Percentiles rank a stretch among this genome's conserved stretches.
phyloP scores from a whole-genome alignment of 768 basidiomycete species.

The Hirschioporus abietinus region DNA sequence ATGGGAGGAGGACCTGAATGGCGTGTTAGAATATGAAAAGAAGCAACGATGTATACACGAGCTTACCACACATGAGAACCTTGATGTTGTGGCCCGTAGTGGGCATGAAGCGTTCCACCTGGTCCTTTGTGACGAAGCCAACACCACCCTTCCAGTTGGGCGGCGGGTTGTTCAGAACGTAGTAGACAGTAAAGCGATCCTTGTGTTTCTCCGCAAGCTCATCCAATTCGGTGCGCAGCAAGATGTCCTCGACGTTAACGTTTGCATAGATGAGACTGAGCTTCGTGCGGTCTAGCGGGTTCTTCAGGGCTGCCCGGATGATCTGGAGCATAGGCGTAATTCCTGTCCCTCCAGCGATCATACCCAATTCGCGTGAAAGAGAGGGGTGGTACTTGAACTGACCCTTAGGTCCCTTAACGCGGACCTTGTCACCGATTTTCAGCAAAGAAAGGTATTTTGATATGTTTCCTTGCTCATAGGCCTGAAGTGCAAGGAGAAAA shows the following conservation, averaged over 20 bases:
- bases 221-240: slow-evolving; percentile 85
- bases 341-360: slow-evolving; percentile 98
- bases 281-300: slow-evolving; percentile 78
- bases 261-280: slow-evolving; percentile 95
- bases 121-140: slow-evolving; percentile 91
- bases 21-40: background rate
- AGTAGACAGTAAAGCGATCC: slow-evolving; percentile 71
- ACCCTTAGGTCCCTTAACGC: slow-evolving; percentile 95
- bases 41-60: background rate
- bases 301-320: slow-evolving; percentile 88
- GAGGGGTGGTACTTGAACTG: slow-evolving; percentile 79
- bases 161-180: slow-evolving; percentile 95
- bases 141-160: slow-evolving; percentile 80
- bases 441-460: slow-evolving; percentile 79
- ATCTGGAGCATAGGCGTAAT: slow-evolving; percentile 99
- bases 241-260: slow-evolving; percentile 87
- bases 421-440: slow-evolving; percentile 82
- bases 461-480: slow-evolving; percentile 97
- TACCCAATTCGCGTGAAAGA: slow-evolving; percentile 75
- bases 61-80: slow-evolving; percentile 78
- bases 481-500: slow-evolving; percentile 42
- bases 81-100: slow-evolving; percentile 61
- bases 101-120: slow-evolving; percentile 82
- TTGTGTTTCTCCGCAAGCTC: slow-evolving; percentile 59
- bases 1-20: slow-evolving; percentile 64